Percentiles rank a stretch among this genome's conserved stretches.
phyloP scores from a whole-genome alignment of 257 asterid genomes.

The Lycium ferocissimum region DNA sequence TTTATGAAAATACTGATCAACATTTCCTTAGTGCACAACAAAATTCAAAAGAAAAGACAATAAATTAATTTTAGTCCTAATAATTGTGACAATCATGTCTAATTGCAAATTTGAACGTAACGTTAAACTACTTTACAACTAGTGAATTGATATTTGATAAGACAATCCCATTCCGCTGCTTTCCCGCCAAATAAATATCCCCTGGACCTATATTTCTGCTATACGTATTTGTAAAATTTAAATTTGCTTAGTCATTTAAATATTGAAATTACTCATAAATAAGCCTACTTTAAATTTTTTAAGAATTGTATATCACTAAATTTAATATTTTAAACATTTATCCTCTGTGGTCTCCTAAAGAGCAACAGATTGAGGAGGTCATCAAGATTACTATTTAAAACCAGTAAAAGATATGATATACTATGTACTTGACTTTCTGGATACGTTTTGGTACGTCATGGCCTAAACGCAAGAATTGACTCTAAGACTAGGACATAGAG shows the following conservation, averaged over 20 bases:
- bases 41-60: not conserved
- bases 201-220: not conserved
- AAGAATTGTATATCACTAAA: not conserved
- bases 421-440: too few species aligned
- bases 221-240: too few species aligned
- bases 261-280: too few species aligned
- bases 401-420: too few species aligned
- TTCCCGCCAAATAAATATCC: not conserved
- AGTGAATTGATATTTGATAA: not conserved
- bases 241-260: too few species aligned
- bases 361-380: too few species aligned
- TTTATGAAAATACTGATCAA: not conserved
- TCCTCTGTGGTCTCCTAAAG: not conserved
- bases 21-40: not conserved
- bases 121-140: not conserved
- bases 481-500: too few species aligned
- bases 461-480: too few species aligned
- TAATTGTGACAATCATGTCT: not conserved
- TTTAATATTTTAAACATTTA: not conserved
- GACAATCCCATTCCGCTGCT: not conserved
- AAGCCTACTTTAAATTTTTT: not conserved
- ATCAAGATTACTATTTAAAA: too few species aligned
- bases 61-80: not conserved
- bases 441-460: too few species aligned
- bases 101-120: not conserved